Conservation (phyloP, 441 rosid genomes). For the Pelargonium cotyledonis region DNA sequence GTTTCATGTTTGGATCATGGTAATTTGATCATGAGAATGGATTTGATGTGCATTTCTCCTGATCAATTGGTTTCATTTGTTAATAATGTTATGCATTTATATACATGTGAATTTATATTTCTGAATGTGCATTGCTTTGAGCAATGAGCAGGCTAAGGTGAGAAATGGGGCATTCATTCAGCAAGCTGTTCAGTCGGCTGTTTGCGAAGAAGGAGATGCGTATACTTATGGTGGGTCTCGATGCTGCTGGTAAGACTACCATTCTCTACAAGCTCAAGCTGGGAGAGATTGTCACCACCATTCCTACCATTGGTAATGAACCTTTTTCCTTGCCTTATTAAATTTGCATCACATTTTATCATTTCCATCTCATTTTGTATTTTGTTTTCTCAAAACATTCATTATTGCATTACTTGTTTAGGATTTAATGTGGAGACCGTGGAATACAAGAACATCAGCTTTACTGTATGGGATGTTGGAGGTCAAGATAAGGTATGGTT, state of each 20-base stretch:
- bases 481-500: conserved; percentile 68
- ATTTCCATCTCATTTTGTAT: not conserved
- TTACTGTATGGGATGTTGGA: conserved; percentile 85
- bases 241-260: conserved; percentile 66
- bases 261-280: conserved; percentile 62
- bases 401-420: conserved; percentile 12
- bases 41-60: too few relatives aligned
- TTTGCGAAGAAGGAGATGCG: conserved; percentile 59
- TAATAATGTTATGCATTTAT: not conserved
- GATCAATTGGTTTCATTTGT: too few relatives aligned
- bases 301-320: conserved; percentile 52
- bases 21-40: too few relatives aligned
- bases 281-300: conserved; percentile 61
- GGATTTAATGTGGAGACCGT: conserved; percentile 84
- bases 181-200: conserved; percentile 55
- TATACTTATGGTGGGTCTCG: conserved; percentile 57
- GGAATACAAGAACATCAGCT: conserved; percentile 80
- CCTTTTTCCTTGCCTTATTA: not conserved
- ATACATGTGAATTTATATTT: too few relatives aligned
- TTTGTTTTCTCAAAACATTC: not conserved
- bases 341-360: not conserved
- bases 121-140: not conserved
- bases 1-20: too few relatives aligned
- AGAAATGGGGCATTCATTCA: conserved; percentile 53
- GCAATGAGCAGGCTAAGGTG: conserved; percentile 20